These are phyloP conservation scores for Rosa lucieae DNA, from an alignment of 306 rosid species.

Conservation along the genomic window DNA sequence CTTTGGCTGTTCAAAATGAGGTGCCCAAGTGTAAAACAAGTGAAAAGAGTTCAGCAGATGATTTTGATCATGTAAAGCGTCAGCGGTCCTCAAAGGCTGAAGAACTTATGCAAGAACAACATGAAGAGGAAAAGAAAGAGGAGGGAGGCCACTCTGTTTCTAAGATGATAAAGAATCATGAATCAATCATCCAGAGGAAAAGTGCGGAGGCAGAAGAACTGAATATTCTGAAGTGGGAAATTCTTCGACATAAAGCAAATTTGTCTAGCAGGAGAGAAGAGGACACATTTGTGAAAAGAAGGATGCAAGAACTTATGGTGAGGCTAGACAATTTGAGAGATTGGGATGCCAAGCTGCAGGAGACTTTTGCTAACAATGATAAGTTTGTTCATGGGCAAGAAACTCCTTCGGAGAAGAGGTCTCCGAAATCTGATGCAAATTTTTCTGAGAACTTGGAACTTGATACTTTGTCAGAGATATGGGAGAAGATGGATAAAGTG, in stretches of 20 bases:
- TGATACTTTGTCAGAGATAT: slow-evolving; percentile 30
- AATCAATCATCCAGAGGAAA: slow-evolving; percentile 56
- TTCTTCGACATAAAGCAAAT: slow-evolving; percentile 34
- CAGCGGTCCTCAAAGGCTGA: slow-evolving; percentile 18
- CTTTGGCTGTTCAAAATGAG: slow-evolving; percentile 32
- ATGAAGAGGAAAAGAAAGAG: slow-evolving; percentile 33
- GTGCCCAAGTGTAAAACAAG: neutral
- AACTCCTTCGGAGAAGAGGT: slow-evolving; percentile 16
- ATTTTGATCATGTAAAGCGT: slow-evolving; percentile 14
- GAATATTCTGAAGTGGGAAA: slow-evolving; percentile 38
- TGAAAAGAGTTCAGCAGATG: slow-evolving; percentile 30
- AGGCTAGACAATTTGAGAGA: slow-evolving; percentile 44
- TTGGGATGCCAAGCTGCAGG: slow-evolving; percentile 37
- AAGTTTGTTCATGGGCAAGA: slow-evolving; percentile 13
- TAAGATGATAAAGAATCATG: slow-evolving; percentile 69
- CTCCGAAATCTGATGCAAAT: slow-evolving; percentile 18
- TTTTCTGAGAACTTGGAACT: slow-evolving; percentile 15
- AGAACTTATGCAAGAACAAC: slow-evolving; percentile 21
- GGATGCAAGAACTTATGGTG: slow-evolving; percentile 36
- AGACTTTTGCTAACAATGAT: slow-evolving; percentile 13
- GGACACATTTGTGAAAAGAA: slow-evolving; percentile 37
- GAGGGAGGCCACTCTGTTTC: slow-evolving; percentile 48
- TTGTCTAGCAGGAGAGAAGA: slow-evolving; percentile 37
- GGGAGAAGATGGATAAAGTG: slow-evolving; percentile 39
- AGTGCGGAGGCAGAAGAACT: slow-evolving; percentile 53